Evolutionary conservation across 2,329 filamentous ascomycete genomes (phyloP), one percentile per base, ranked within the genome.

Genomic region (Colletotrichum echinochloae): DNA sequence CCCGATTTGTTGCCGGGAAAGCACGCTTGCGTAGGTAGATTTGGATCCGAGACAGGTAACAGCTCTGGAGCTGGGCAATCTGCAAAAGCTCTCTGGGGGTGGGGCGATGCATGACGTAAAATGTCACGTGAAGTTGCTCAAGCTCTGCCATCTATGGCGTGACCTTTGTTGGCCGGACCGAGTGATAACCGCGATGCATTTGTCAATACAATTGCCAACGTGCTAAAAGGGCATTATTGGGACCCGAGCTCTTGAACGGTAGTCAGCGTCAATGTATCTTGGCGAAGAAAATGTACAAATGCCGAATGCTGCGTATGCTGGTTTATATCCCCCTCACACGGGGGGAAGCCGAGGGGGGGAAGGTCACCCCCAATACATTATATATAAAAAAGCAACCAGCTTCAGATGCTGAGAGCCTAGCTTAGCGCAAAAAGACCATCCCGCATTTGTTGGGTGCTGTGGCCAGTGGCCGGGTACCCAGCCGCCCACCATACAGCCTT

Each of bases 371-470:
- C 57, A 39, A 57, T 71, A 69, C 54, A 71, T 71, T 71, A 68
- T 68, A 35, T 71, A 68, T 59, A 63, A n/a, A n/a, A n/a, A n/a
- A 70, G 65, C 65, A 52, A 62, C 59, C 51, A 68, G 68, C 68
- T 63, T 63, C 56, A 46, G 37, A 68, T 48, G 64, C 64, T 48
- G 65, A 55, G 57, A 62, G 65, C 68, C 59, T 54, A 41, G 54
- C 26, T 63, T 68, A 55, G n/a, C n/a, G n/a, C n/a, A n/a, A n/a
- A 41, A 70, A 33, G 59, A 59, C 44, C 59, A 57, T 46, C 33
- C 49, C 64, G 39, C 51, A 52, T 23, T 49, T 57, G 37, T 39
- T 48, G 37, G n/a, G 57, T 39, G 35, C 16, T 52, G 28, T 46
- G 57, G 49, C 46, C n/a, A 28, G 28, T n/a, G 46, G 37, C 52